Evolutionary conservation across 23 red algal genomes (phyloP).

Genomic region (Rhodosorus marinus): DNA sequence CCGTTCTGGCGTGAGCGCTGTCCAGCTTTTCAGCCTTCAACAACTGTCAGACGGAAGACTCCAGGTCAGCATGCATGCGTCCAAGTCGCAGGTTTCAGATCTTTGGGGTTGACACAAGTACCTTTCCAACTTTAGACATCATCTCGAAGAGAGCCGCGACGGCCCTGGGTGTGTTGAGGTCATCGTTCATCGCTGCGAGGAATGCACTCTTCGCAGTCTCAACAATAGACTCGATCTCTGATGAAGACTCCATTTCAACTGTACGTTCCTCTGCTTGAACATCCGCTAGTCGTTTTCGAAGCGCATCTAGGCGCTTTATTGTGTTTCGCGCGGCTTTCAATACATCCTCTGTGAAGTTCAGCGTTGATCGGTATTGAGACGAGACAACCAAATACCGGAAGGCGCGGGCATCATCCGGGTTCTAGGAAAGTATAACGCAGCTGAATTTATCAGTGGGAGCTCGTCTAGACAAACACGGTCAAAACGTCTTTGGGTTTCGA

Average conservation of each 20-base stretch:
- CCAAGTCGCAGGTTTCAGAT: no score
- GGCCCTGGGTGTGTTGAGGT: conserved; percentile 86
- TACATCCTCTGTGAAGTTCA: conserved; percentile 46
- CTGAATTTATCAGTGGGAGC: no score
- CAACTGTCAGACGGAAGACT: no score
- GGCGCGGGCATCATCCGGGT: conserved; percentile 37
- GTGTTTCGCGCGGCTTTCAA: conserved; percentile 42
- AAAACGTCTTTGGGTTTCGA: no score
- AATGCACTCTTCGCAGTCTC: conserved; percentile 5
- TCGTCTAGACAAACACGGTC: no score
- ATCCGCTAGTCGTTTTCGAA: conserved; percentile 17
- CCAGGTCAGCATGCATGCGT: no score
- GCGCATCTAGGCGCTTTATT: conserved; percentile 48
- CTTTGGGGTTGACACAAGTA: no score
- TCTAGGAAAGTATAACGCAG: no score
- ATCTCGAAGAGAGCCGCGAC: conserved; percentile 62
- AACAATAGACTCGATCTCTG: not conserved
- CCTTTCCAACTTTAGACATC: conserved; percentile 20
- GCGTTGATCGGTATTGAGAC: conserved; percentile 74
- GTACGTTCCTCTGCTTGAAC: not conserved
- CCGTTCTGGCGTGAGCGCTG: not conserved
- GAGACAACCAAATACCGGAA: conserved; percentile 73
- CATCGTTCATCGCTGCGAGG: conserved; percentile 60
- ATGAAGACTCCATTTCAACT: not conserved
- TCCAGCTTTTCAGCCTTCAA: not conserved